Evolutionary conservation across 371 early-diverging fungal genomes (phyloP), one percentile per base, ranked within the genome.

Genomic region (Lichtheimia corymbifera): DNA sequence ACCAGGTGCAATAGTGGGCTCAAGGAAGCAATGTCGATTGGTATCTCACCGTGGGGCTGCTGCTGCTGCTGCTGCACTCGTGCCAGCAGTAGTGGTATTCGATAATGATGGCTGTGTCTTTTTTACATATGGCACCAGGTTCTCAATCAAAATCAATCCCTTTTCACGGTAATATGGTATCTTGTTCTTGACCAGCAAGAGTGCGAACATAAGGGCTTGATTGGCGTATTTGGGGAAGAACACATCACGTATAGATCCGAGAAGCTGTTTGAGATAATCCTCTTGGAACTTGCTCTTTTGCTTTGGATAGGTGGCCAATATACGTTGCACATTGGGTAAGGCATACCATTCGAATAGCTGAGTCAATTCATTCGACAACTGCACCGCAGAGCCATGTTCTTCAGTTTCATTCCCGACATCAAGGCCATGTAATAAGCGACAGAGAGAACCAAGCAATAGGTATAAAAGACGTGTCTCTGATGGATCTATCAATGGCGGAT

Each of bases 251-350:
- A 93, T 68, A 5, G 86, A 70, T 1, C 66, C 72, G 11, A 85
- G 71, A 12, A 91, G 70, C 59, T 92, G 91, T 15, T 84, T 74
- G 22, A 92, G 72, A 62, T 87, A 93, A 62, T 92, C 93, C 28
- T 90, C 87, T 64, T 86, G 83, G 35, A 80, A 76, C 35, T 93
- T 80, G 58, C 89, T 83, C 24, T 87, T 77, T 59, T 87, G 83
- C 54, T 85, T 86, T 17, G 83, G 73, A 58, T 88, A 92, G 1
- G 89, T 80, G 0, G 59, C 61, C 24, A 92, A 57, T 24, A 92
- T 67, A 9, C 87, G 77, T 7, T 78, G 73, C 11, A 93, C 71
- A 24, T 78, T 73, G 1, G 66, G 47, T 20, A 84, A 70, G 0
- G 80, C 74, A 42, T 80, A 74, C 12, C 72, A 68, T 41, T 89